These are phyloP conservation scores for Epichloe typhina DNA, from an alignment of 2,329 filamentous ascomycete species.

Conservation along the genomic window DNA sequence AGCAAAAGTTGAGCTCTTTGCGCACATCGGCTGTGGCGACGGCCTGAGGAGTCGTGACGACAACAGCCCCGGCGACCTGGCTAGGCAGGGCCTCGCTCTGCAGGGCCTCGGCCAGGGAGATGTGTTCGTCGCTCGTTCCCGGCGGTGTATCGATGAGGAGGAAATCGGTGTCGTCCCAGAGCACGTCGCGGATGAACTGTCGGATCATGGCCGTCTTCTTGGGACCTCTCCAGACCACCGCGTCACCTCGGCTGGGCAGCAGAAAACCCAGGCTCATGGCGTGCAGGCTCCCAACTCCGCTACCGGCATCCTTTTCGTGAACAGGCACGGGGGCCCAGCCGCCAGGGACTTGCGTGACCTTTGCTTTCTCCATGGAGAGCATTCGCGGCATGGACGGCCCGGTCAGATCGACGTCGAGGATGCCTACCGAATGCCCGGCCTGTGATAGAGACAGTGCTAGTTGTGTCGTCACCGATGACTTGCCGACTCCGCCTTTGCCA, in stretches of 20 bases:
- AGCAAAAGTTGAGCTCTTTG: constrained; percentile 89
- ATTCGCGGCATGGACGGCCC: constrained; percentile 93
- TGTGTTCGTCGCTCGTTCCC: constrained; percentile 93
- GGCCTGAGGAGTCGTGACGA: constrained; percentile 93
- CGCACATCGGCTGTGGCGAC: constrained; percentile 87
- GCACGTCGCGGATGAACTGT: constrained; percentile 84
- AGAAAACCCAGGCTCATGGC: constrained; percentile 95
- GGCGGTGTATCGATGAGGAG: constrained; percentile 92
- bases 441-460: constrained; percentile 80
- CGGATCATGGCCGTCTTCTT: constrained; percentile 99
- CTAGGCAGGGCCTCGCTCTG: constrained; percentile 48
- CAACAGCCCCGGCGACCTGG: constrained; percentile 73
- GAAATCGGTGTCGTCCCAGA: constrained; percentile 82
- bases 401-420: constrained; percentile 92
- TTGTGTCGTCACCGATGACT: constrained; percentile 95
- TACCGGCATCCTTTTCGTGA: constrained; percentile 43
- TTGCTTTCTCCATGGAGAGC: constrained; percentile 76
- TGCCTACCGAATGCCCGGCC: constrained; percentile 77
- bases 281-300: constrained; percentile 49
- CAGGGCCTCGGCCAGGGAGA: constrained; percentile 80
- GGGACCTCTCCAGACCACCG: constrained; percentile 92
- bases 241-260: constrained; percentile 68
- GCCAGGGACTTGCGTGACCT: constrained; percentile 80
- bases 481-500: constrained; percentile 94
- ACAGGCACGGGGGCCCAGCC: constrained; percentile 83